Conservation (phyloP, 495 filamentous ascomycete species). For the Trichoderma virens region DNA sequence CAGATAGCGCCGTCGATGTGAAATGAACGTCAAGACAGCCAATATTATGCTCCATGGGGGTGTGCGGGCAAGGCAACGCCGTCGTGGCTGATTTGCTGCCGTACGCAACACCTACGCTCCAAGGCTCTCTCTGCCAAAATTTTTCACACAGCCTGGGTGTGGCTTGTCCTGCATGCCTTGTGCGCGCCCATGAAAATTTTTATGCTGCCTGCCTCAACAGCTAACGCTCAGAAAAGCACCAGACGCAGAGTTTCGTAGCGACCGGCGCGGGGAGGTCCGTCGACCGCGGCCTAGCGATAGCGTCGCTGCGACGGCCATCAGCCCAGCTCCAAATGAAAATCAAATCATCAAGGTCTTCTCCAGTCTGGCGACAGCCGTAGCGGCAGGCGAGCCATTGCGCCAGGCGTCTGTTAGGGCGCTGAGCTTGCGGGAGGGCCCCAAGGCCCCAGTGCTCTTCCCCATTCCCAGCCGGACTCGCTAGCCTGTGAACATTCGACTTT, state of each 20-base stretch:
- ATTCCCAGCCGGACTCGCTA: too few relatives aligned
- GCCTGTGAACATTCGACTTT: conserved; percentile 5
- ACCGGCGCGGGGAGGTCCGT: conserved; percentile 1
- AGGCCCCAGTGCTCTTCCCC: neutral
- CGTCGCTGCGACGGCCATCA: neutral
- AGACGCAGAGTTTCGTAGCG: too few relatives aligned
- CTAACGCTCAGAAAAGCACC: too few relatives aligned
- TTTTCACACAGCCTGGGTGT: neutral
- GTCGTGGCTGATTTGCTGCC: conserved; percentile 1
- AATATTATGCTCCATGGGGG: neutral
- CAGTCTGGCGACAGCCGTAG: neutral
- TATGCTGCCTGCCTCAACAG: neutral
- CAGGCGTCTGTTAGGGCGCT: neutral
- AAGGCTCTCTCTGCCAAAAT: neutral
- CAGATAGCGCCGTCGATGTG: neutral
- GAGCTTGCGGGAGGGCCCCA: conserved; percentile 1
- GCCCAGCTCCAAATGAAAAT: neutral
- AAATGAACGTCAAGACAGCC: neutral
- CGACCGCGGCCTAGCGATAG: neutral
- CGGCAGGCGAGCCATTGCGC: neutral
- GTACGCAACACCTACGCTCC: too few relatives aligned
- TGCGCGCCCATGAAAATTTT: neutral
- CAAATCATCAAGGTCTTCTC: neutral
- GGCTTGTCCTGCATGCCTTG: neutral
- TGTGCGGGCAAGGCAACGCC: neutral